Evolutionary conservation across 2,329 filamentous ascomycete species (phyloP), one percentile per base, ranked within the genome.

Genomic region (Neopestalotiopsis clavispora): DNA sequence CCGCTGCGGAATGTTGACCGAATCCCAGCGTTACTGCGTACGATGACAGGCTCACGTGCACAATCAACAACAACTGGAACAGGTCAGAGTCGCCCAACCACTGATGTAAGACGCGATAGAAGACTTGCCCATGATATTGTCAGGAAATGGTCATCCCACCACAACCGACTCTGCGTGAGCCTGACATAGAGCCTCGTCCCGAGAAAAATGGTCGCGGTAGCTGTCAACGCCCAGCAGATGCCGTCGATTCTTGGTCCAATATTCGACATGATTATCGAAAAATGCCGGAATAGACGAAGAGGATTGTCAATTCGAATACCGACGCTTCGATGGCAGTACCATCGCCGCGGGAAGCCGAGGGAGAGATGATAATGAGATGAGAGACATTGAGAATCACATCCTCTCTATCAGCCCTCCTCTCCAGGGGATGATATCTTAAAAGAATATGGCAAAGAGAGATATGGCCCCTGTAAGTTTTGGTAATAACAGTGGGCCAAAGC

Each of bases 61-160:
- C 34, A 17, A 67, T 30, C 9, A 67, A 34, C 13, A 67, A 57
- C 4, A 67, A 17, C 65, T 67, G 14, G 5, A 17, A 38, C 42
- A 28, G 20, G 34, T 45, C 62, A 65, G 28, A 56, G 12, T 30
- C 40, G 20, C 12, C n/a, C 23, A 9, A 30, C 34, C 34, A 10
- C 34, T 23, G 4, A 40, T 12, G 42, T 9, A 49, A 52, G n/a
- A 65, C n/a, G 45, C 17, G 2, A 65, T 14, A 52, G 5, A 23
- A 23, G 17, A 23, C 66, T 68, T 59, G 68, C 69, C 66, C 66
- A 68, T 57, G 69, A 68, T 45, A 62, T 57, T 7, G 30, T 12
- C 23, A 70, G 45, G 12, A 70, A 42, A 38, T 66, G 40, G n/a
- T 68, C 69, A 23, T 70, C 69, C 65, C 66, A 70, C 69, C 69